Evolutionary conservation across 2,329 filamentous ascomycete species (phyloP), one percentile per base, ranked within the genome.

Genomic region (Claviceps arundinis): DNA sequence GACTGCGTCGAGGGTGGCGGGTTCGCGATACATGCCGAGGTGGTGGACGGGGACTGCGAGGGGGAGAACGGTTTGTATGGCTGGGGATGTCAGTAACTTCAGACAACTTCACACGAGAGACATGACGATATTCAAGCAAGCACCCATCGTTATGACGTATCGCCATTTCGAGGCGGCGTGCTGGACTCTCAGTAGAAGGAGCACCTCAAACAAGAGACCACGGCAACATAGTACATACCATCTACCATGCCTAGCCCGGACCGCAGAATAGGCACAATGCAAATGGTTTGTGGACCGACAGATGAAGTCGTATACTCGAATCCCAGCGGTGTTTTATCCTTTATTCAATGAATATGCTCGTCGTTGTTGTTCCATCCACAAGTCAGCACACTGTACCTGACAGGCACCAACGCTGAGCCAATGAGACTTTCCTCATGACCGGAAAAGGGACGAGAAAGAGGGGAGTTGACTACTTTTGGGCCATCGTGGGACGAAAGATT

Each of bases 191-290:
- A 9, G 3, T 8, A 5, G 2, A 44, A 44, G 11, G 2, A 22
- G 40, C 40, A 24, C 4, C 2, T 17, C 40, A 42, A n/a, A 30
- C 2, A 7, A 26, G 16, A 13, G 8, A 26, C 7, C 4, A 44
- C 14, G 17, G n/a, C 5, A 26, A 44, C 42, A 13, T 13, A 26
- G 8, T 4, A 46, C 43, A 34, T 40, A 85, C 84, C 85, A 64
- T 95, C 87, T 44, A 95, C 79, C 90, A 97, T 96, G 65, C 82
- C 87, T 42, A 96, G 75, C 26, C 91, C 91, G 3, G 88, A 95
- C 55, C 91, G 80, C n/a, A 97, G 79, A 67, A 97, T 95, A 40
- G 91, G 91, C 2, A 97, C 84, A 50, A 97, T 77, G 50, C 84
- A 90, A 59, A 96, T 79, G 54, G 77, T 78, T 48, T 75, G 69